Evolutionary conservation across 768 basidiomycete species (phyloP), one percentile per base, ranked within the genome.

Genomic region (Leccinum arenicola): DNA sequence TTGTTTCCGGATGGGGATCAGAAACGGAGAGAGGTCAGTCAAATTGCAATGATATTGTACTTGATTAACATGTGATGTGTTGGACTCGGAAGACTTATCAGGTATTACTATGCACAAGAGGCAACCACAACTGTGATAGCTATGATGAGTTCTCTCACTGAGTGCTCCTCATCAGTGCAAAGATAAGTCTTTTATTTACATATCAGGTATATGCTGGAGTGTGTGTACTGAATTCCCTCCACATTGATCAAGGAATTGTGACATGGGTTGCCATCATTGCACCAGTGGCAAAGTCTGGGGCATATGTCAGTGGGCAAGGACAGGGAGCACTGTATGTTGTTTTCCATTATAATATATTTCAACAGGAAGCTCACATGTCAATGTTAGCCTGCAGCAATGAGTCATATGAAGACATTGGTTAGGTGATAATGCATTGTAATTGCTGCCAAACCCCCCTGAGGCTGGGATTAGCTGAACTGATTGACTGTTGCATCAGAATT

Each of bases 321-420:
- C 93, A 8, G 86, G 91, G 60, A 90, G 88, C 68, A 92, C 87
- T 5, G 95, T 96, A 68, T 74, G 89, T 75, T 50, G 9, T n/a
- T 53, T 38, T 63, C 50, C 52, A 23, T 40, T 50, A 54, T n/a
- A 15, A 31, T 57, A 54, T 54, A 8, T 59, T 47, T 52, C 53
- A 50, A 57, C 54, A 25, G 55, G 53, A 36, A 31, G 61, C 57
- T 69, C 27, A 73, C 62, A 51, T 61, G 38, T 29, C 27, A 29
- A 29, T 8, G 27, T 29, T 85, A 84, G 31, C 82, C 88, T 25
- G 82, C 85, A 25, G 78, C 87, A 4, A 74, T 73, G 23, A 85
- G 86, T 65, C 75, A 87, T 68, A 77, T 82, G 50, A 76, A 77
- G 56, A 70, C 70, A 8, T 74, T 93, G 25, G 21, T n/a, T 25